A percentile compares a stretch with the other conserved stretches of the same genome.
These are phyloP conservation scores for Pythium aquatile DNA, from an alignment of 352 stramenopile genomes.

Conservation along the genomic window DNA sequence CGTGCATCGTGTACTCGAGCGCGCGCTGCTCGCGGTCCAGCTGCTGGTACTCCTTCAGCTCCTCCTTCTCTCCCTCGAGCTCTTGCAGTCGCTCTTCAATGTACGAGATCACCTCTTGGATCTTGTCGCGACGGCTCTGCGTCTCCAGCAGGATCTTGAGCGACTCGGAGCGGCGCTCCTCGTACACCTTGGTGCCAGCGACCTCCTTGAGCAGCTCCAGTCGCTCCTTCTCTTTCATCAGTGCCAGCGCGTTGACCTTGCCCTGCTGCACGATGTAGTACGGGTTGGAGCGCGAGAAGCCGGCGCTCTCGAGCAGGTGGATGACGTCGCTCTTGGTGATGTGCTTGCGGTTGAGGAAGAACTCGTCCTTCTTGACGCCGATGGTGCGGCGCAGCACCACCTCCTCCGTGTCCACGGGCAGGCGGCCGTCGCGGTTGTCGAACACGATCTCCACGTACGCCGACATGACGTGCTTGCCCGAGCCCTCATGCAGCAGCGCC, in stretches of 20 bases:
- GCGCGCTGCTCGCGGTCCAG: conserved; percentile 94
- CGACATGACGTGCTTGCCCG: conserved; percentile 93
- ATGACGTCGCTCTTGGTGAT: conserved; percentile 98
- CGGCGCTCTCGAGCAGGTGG: conserved; percentile 97
- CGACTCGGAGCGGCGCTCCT: conserved; percentile 96
- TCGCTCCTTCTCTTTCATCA: conserved; percentile 98
- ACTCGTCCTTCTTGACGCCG: conserved; percentile 99
- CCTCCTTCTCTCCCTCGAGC: conserved; percentile 98
- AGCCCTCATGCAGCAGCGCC: conserved; percentile 95
- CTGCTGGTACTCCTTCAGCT: conserved; percentile 94
- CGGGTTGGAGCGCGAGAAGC: conserved; percentile 99
- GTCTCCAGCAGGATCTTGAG: conserved; percentile 98
- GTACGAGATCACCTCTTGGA: conserved; percentile 94
- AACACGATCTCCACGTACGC: conserved; percentile 99
- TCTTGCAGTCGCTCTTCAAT: conserved; percentile 94
- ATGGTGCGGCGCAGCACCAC: conserved; percentile 98
- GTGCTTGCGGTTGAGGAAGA: conserved; percentile 99
- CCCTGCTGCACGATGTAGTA: conserved; percentile 99
- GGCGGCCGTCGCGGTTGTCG: conserved; percentile 97
- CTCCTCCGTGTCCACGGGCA: conserved; percentile 91
- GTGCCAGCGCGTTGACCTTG: conserved; percentile 97
- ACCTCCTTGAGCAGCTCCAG: conserved; percentile 99
- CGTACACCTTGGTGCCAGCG: conserved; percentile 98
- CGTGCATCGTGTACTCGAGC: conserved; percentile 96
- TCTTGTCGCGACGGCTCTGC: conserved; percentile 93